Percentiles rank a stretch among this genome's conserved stretches.
These are phyloP conservation scores for Suillus spraguei DNA, from an alignment of 768 basidiomycete genomes.

Conservation along the genomic window DNA sequence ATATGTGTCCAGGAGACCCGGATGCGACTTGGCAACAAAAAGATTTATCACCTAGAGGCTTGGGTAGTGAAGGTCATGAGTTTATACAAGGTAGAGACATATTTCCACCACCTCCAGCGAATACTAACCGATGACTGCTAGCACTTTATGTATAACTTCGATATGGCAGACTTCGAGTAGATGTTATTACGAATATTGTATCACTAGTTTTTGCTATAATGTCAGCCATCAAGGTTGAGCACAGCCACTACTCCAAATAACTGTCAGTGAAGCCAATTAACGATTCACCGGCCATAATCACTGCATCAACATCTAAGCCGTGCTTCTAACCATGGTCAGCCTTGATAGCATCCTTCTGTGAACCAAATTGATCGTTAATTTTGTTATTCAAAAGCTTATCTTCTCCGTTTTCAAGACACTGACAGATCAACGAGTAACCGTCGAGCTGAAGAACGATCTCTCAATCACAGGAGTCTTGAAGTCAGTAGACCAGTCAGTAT, in stretches of 20 bases:
- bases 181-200: not conserved
- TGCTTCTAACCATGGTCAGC: slow-evolving; percentile 27
- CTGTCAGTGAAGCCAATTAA: not conserved
- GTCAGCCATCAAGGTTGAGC: not conserved
- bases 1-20: slow-evolving; percentile 73
- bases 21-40: slow-evolving; percentile 91
- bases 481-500: slow-evolving; percentile 93
- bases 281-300: too few relatives aligned
- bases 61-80: slow-evolving; percentile 98
- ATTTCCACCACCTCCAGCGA: slow-evolving; percentile 14
- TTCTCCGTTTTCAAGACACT: slow-evolving; percentile 99
- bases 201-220: slow-evolving; percentile 1
- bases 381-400: slow-evolving; percentile 63
- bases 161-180: slow-evolving; percentile 39
- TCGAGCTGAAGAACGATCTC: slow-evolving; percentile 98
- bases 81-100: slow-evolving; percentile 66
- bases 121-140: slow-evolving; percentile 11
- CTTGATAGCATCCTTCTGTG: slow-evolving; percentile 6
- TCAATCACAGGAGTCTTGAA: slow-evolving; percentile 94
- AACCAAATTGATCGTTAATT: slow-evolving; percentile 12
- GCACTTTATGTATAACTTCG: slow-evolving; percentile 36
- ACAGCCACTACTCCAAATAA: slow-evolving; percentile 7
- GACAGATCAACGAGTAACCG: slow-evolving; percentile 95
- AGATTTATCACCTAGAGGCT: slow-evolving; percentile 97
- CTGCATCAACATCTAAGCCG: not conserved